Conservation (phyloP, 331 rosid species). For the Stylosanthes scabra region DNA sequence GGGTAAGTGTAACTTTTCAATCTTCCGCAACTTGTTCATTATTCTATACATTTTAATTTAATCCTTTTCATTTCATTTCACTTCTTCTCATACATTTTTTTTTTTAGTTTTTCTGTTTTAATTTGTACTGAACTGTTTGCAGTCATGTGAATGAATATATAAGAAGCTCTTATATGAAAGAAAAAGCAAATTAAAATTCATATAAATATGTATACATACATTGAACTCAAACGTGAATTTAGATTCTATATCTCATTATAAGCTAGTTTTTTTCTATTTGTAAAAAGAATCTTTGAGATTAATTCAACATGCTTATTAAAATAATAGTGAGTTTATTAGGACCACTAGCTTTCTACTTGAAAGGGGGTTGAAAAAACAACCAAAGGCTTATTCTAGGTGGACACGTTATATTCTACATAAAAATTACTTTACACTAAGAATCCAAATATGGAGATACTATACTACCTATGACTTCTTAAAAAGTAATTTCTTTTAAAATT, state of each 20-base stretch:
- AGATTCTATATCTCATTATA: not conserved
- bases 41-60: conserved; percentile 11
- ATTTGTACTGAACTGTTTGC: conserved; percentile 33
- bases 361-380: not conserved
- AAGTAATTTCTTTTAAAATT: too few relatives aligned
- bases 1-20: conserved; percentile 28
- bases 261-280: not conserved
- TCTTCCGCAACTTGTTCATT: conserved; percentile 35
- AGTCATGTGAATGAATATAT: conserved; percentile 20
- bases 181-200: not conserved
- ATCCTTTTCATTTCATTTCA: not conserved
- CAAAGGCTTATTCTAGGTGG: not conserved
- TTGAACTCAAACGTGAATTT: too few relatives aligned
- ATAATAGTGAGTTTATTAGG: not conserved
- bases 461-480: not conserved
- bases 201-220: not conserved
- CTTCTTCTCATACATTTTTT: too few relatives aligned
- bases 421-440: not conserved
- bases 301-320: not conserved
- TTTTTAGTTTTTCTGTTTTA: not conserved
- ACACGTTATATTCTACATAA: not conserved
- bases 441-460: not conserved
- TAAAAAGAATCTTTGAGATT: not conserved
- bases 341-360: not conserved
- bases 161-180: not conserved